A percentile compares a stretch with the other conserved stretches of the same genome.
Evolutionary conservation across 202 grass and related monocot species (phyloP).

Genomic region (Thinopyrum obtusiflorum): DNA sequence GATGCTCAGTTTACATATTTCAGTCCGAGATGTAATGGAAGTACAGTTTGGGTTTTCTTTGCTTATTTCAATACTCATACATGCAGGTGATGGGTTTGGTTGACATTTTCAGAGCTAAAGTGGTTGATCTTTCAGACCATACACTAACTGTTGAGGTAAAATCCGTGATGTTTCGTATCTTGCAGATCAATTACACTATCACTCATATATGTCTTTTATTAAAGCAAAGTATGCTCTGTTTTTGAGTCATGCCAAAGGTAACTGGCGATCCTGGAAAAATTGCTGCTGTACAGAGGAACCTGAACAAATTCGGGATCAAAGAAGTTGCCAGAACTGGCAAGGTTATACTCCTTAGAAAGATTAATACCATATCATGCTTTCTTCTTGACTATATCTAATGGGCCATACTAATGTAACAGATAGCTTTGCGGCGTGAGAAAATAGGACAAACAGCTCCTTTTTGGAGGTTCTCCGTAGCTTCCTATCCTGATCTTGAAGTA

Average conservation of each 20-base stretch:
- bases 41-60: not conserved
- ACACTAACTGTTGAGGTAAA: slow-evolving; percentile 63
- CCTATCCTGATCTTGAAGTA: slow-evolving; percentile 62
- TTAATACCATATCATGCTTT: not conserved
- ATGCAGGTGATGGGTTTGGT: slow-evolving; percentile 67
- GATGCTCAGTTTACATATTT: not conserved
- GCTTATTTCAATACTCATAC: slow-evolving; percentile 12
- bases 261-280: slow-evolving; percentile 97
- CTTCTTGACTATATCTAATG: slow-evolving; percentile 20
- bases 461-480: slow-evolving; percentile 64
- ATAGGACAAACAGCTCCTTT: slow-evolving; percentile 67
- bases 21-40: not conserved
- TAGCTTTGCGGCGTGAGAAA: slow-evolving; percentile 69
- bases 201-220: not conserved
- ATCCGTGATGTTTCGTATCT: not conserved
- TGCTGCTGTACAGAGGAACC: slow-evolving; percentile 68
- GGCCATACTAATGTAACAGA: slow-evolving; percentile 38
- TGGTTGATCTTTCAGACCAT: slow-evolving; percentile 65
- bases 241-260: slow-evolving; percentile 47
- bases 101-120: slow-evolving; percentile 67
- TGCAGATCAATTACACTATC: not conserved
- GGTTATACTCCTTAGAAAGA: slow-evolving; percentile 36
- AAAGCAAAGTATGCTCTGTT: not conserved
- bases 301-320: slow-evolving; percentile 90
- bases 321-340: slow-evolving; percentile 88